Evolutionary conservation across 2,329 filamentous ascomycete genomes (phyloP).

Genomic region (Aspergillus sp.): DNA sequence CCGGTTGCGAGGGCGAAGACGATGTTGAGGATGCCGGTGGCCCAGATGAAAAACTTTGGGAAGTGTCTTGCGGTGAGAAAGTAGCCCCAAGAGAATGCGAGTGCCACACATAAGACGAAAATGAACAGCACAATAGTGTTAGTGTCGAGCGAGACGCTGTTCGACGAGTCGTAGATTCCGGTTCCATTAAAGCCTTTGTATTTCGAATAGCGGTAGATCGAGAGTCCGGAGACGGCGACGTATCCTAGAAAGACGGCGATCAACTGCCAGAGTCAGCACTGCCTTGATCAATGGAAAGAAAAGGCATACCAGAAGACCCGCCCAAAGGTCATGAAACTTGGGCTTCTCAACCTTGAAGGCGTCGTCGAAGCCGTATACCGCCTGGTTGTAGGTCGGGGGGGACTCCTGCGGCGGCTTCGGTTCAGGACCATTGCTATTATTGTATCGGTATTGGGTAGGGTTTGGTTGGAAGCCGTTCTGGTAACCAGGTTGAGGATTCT

Average conservation of each 20-base stretch:
- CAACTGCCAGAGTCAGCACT: slow-evolving; percentile 54
- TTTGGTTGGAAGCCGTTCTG: slow-evolving; percentile 21
- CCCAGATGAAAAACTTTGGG: slow-evolving; percentile 90
- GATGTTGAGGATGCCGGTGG: slow-evolving; percentile 87
- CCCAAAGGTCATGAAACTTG: slow-evolving; percentile 93
- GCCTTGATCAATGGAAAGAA: not conserved
- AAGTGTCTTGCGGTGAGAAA: slow-evolving; percentile 75
- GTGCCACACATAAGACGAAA: slow-evolving; percentile 74
- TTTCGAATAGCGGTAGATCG: slow-evolving; percentile 73
- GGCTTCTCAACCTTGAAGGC: slow-evolving; percentile 80
- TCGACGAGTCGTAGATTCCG: slow-evolving; percentile 72
- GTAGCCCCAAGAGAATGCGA: slow-evolving; percentile 77
- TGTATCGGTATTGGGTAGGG: slow-evolving; percentile 24
- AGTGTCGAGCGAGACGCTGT: slow-evolving; percentile 72
- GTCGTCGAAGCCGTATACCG: slow-evolving; percentile 68
- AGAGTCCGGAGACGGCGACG: slow-evolving; percentile 73
- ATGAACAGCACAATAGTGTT: slow-evolving; percentile 87
- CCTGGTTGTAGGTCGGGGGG: slow-evolving; percentile 37
- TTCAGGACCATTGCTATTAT: slow-evolving; percentile 21
- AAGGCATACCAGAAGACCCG: slow-evolving; percentile 69
- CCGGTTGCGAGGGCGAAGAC: slow-evolving; percentile 82
- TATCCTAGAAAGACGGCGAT: slow-evolving; percentile 74
- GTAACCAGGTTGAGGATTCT: slow-evolving; percentile 24
- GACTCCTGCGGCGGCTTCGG: slow-evolving; percentile 32
- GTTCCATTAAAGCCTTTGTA: slow-evolving; percentile 67